These are phyloP conservation scores for Salix dunnii DNA, from an alignment of 345 rosid species.

Conservation along the genomic window DNA sequence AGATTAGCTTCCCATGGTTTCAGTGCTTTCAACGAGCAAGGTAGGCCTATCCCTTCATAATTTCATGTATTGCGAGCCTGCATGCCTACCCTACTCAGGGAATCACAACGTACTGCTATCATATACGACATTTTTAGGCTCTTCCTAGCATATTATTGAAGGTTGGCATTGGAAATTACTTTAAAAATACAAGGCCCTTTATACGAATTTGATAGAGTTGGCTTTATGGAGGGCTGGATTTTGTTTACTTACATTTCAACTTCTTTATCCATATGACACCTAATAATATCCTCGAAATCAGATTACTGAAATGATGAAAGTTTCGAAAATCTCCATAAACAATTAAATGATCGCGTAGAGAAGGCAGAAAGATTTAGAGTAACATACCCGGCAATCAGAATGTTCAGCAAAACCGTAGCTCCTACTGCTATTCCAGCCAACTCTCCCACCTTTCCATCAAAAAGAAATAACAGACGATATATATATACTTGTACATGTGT, in stretches of 20 bases:
- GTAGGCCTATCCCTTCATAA: background rate
- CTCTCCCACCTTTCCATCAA: constrained; percentile 73
- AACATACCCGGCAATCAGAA: constrained; percentile 42
- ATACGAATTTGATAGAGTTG: background rate
- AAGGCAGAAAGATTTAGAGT: background rate
- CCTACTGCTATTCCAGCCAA: constrained; percentile 97
- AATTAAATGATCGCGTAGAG: background rate
- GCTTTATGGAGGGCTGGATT: background rate
- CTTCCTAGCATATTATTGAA: background rate
- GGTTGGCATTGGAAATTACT: background rate
- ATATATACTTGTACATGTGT: background rate
- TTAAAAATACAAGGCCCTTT: background rate
- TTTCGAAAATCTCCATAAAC: background rate
- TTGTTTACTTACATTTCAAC: background rate
- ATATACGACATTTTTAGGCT: background rate
- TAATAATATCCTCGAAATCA: background rate
- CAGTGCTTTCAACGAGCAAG: background rate
- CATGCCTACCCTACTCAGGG: background rate
- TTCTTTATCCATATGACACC: background rate
- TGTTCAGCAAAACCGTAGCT: constrained; percentile 92
- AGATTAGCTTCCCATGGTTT: background rate
- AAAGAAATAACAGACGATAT: background rate
- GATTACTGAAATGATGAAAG: too few species aligned
- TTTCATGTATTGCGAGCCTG: background rate
- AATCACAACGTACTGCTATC: background rate